A percentile compares a stretch with the other conserved stretches of the same genome.
Evolutionary conservation across 305 asterid species (phyloP).

Genomic region (Striga hermonthica): DNA sequence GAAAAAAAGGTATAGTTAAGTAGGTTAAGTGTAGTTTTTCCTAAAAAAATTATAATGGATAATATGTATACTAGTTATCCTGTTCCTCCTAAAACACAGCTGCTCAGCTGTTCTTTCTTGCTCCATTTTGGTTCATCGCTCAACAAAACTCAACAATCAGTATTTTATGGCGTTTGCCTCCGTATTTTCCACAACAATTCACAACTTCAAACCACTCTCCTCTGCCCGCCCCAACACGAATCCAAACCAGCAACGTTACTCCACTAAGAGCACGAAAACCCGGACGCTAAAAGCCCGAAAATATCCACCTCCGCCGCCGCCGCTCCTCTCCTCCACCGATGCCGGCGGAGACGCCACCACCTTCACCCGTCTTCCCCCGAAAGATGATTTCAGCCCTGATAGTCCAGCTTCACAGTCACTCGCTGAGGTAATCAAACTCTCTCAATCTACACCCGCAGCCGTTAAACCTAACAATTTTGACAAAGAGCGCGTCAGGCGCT

Average conservation of each 20-base stretch:
- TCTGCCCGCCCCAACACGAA: conserved; percentile 42
- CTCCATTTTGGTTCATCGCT: no score
- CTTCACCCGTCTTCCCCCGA: conserved; percentile 77
- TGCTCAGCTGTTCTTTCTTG: no score
- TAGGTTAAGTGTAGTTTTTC: no score
- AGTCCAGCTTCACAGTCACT: conserved; percentile 33
- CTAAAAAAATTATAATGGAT: no score
- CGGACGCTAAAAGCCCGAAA: conserved; percentile 47
- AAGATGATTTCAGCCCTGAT: conserved; percentile 54
- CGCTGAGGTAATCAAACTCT: conserved; percentile 50
- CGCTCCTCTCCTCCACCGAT: conserved; percentile 38
- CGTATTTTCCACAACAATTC: conserved; percentile 29
- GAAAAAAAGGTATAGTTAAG: no score
- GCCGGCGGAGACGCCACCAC: conserved; percentile 81
- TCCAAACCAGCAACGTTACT: conserved; percentile 32
- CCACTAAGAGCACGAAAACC: conserved; percentile 32
- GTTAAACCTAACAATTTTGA: background rate
- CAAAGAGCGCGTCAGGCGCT: conserved; percentile 51
- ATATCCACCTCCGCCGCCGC: conserved; percentile 33
- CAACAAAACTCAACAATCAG: background rate
- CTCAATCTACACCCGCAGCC: conserved; percentile 36
- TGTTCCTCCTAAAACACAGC: no score
- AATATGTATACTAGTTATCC: no score
- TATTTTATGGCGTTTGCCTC: conserved; percentile 42
- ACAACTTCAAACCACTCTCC: conserved; percentile 38